phyloP scores from a whole-genome alignment of 148 eudicot genomes.

The Heliamphora exappendiculata region DNA sequence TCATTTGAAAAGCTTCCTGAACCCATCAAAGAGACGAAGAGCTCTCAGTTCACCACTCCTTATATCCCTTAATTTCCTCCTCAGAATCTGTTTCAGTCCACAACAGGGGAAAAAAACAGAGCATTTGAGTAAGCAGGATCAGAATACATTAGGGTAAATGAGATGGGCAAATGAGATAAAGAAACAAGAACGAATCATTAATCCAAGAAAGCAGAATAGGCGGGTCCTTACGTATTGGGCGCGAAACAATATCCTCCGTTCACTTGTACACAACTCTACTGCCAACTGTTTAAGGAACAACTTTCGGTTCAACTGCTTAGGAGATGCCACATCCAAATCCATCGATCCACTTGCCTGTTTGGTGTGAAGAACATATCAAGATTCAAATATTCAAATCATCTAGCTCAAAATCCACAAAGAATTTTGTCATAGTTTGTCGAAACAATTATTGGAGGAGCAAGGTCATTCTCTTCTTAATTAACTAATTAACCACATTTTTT shows the following conservation, averaged over 20 bases:
- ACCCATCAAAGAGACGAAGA: constrained; percentile 58
- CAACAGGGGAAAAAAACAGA: constrained; percentile 5
- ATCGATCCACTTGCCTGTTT: constrained; percentile 84
- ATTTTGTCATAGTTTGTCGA: neutral
- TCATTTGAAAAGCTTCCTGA: constrained; percentile 66
- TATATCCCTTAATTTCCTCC: constrained; percentile 80
- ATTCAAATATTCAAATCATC: neutral
- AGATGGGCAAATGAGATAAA: neutral
- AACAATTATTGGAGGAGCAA: neutral
- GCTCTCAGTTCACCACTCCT: constrained; percentile 80
- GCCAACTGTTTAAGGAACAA: constrained; percentile 86
- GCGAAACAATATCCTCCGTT: constrained; percentile 79
- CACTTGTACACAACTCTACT: constrained; percentile 89
- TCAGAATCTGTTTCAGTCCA: constrained; percentile 57
- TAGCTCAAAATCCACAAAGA: neutral
- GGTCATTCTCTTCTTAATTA: neutral
- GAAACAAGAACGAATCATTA: neutral
- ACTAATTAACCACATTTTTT: neutral
- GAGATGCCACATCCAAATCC: constrained; percentile 97
- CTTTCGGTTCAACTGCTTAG: constrained; percentile 83
- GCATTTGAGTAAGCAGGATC: neutral
- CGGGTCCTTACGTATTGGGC: constrained; percentile 64
- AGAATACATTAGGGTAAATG: neutral
- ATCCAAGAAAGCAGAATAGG: neutral
- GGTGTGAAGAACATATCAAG: neutral